A percentile compares a stretch with the other conserved stretches of the same genome.
These are phyloP conservation scores for Cystobasidiaceae sp. DNA, from an alignment of 1,284 basidiomycete genomes.

Conservation along the genomic window DNA sequence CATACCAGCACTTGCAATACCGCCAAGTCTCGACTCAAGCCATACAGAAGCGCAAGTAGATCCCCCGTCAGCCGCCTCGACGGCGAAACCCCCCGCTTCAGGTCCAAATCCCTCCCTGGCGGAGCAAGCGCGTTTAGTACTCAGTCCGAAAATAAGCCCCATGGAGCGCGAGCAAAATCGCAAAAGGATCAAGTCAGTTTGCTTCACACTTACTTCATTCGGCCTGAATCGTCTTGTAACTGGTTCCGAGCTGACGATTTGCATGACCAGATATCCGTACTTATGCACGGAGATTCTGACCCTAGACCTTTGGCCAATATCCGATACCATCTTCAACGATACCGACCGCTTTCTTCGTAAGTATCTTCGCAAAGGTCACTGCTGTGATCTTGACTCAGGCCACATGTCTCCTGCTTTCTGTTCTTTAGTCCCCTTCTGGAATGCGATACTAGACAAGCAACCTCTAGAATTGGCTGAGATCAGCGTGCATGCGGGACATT, in stretches of 20 bases:
- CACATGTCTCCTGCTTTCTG: background rate
- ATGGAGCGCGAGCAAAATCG: slow-evolving; percentile 22
- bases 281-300: slow-evolving; percentile 93
- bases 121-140: slow-evolving; percentile 5
- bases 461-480: slow-evolving; percentile 47
- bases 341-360: slow-evolving; percentile 53
- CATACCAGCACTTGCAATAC: background rate
- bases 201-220: too few species aligned
- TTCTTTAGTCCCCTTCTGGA: slow-evolving; percentile 71
- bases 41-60: background rate
- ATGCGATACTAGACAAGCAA: slow-evolving; percentile 71
- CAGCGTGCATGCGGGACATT: slow-evolving; percentile 39
- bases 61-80: background rate
- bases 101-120: too few species aligned
- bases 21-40: background rate
- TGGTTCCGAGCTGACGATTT: too few species aligned
- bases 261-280: slow-evolving; percentile 72
- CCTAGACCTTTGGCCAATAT: slow-evolving; percentile 90
- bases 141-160: background rate
- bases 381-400: too few species aligned
- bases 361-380: too few species aligned
- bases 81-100: too few species aligned
- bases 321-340: slow-evolving; percentile 77
- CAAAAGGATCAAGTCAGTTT: slow-evolving; percentile 30
- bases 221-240: too few species aligned